Conservation (phyloP, 352 stramenopile species). For the Phytophthora palmivora region DNA sequence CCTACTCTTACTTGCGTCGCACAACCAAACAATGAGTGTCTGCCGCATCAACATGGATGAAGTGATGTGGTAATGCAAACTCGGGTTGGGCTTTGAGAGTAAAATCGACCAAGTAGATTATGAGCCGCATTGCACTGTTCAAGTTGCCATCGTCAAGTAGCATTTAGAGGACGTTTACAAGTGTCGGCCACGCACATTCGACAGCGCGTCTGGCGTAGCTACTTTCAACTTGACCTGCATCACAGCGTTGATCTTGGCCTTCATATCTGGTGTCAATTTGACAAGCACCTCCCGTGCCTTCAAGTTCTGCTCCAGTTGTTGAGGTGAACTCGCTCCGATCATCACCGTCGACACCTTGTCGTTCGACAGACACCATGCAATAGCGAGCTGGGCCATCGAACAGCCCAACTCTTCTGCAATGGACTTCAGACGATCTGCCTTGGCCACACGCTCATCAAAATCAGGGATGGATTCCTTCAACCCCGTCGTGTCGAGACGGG, state of each 20-base stretch:
- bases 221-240: background rate
- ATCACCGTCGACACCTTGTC: constrained; percentile 6
- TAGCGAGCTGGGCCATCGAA: background rate
- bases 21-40: too few species aligned
- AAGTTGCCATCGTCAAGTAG: too few species aligned
- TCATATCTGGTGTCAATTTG: constrained; percentile 1
- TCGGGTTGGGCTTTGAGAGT: too few species aligned
- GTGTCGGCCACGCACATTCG: too few species aligned
- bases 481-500: too few species aligned
- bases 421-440: background rate
- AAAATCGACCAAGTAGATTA: too few species aligned
- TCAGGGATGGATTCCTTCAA: too few species aligned
- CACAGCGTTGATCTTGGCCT: background rate
- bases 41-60: too few species aligned
- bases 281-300: background rate
- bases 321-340: constrained; percentile 1
- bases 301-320: constrained; percentile 3
- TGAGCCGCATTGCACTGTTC: too few species aligned
- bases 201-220: background rate
- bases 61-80: too few species aligned
- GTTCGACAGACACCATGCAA: constrained; percentile 6
- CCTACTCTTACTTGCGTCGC: too few species aligned
- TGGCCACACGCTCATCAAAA: background rate
- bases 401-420: constrained; percentile 2
- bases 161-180: too few species aligned